phyloP scores from a whole-genome alignment of 148 eudicot genomes.

The Bassia scoparia region DNA sequence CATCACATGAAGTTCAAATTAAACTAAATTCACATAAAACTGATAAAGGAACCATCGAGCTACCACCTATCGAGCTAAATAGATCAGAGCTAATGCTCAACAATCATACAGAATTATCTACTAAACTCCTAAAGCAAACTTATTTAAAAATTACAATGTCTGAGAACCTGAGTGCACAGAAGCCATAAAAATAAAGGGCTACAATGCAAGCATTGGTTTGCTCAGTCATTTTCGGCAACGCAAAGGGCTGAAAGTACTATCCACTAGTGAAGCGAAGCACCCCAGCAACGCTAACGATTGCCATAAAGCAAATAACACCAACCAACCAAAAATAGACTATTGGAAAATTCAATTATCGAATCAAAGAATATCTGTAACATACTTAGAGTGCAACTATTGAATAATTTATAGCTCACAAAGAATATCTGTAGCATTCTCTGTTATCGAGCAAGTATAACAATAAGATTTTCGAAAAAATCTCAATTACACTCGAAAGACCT shows the following conservation, averaged over 20 bases:
- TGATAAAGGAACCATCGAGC: background rate
- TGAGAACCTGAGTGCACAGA: constrained; percentile 40
- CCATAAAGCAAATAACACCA: background rate
- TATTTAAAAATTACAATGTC: background rate
- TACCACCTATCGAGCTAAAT: too few relatives aligned
- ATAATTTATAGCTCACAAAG: too few relatives aligned
- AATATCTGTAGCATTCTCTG: too few relatives aligned
- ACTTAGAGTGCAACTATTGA: background rate
- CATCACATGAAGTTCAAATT: background rate
- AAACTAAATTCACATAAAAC: background rate
- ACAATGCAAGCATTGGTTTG: constrained; percentile 11
- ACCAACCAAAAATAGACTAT: background rate
- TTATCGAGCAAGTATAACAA: too few relatives aligned
- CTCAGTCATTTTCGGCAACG: background rate
- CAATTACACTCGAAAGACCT: too few relatives aligned
- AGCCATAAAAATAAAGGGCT: constrained; percentile 5
- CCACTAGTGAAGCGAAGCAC: background rate
- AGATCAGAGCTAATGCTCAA: too few relatives aligned
- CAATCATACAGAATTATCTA: too few relatives aligned
- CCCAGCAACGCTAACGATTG: constrained; percentile 11
- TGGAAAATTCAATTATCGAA: background rate
- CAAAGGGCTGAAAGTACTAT: constrained; percentile 14
- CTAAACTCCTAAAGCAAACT: background rate
- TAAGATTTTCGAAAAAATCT: too few relatives aligned
- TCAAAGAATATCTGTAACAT: too few relatives aligned